A percentile compares a stretch with the other conserved stretches of the same genome.
These are phyloP conservation scores for Leccinum aurantiacum DNA, from an alignment of 768 basidiomycete species.

Conservation along the genomic window DNA sequence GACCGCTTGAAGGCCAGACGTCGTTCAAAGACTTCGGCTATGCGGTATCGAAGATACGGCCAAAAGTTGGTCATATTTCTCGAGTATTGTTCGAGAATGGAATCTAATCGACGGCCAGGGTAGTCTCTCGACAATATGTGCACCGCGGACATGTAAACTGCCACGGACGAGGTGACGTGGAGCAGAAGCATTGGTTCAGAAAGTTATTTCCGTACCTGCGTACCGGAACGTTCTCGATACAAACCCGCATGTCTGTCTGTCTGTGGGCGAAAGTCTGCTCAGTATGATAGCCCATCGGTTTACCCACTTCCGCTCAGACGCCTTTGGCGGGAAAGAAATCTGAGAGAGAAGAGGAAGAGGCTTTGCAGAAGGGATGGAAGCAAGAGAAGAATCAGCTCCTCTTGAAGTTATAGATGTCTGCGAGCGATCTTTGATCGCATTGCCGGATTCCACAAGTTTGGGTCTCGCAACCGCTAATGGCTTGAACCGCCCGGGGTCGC, in stretches of 20 bases:
- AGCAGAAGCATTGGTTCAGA: conserved; percentile 1
- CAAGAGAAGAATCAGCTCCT: not conserved
- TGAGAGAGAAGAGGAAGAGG: conserved; percentile 31
- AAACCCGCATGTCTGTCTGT: conserved; percentile 45
- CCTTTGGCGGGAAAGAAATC: conserved; percentile 58
- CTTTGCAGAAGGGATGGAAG: not conserved
- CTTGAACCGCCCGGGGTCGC: conserved; percentile 18
- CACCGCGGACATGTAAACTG: conserved; percentile 65
- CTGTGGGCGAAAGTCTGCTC: conserved; percentile 43
- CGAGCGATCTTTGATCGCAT: not conserved
- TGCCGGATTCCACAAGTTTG: not conserved
- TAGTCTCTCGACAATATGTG: conserved; percentile 48
- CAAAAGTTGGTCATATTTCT: conserved; percentile 61
- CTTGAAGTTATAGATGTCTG: not conserved
- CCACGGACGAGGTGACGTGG: not conserved
- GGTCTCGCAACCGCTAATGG: conserved; percentile 5
- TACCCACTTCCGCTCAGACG: conserved; percentile 58
- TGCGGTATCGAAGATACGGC: conserved; percentile 65
- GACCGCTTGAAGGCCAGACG: conserved; percentile 43
- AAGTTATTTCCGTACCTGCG: conserved; percentile 44
- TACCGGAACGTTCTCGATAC: conserved; percentile 65
- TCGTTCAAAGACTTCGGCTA: conserved; percentile 41
- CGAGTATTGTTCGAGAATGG: conserved; percentile 39
- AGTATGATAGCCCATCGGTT: conserved; percentile 53
- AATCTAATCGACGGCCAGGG: conserved; percentile 48